Evolutionary conservation across 1,284 basidiomycete genomes (phyloP).

Genomic region (Gymnopus androsaceus): DNA sequence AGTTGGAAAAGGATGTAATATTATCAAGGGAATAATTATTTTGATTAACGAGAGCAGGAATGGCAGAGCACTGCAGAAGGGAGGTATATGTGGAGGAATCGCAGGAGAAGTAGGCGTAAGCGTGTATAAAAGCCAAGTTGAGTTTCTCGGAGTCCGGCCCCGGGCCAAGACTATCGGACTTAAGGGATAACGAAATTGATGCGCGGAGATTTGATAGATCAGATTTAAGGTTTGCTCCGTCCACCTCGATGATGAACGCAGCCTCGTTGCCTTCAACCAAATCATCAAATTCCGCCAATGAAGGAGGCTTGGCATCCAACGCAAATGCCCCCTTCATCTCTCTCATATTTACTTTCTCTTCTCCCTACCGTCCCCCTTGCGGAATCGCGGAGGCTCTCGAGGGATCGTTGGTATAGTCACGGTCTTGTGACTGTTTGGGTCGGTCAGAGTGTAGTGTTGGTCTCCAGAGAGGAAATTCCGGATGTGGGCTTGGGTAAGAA

Average conservation of each 20-base stretch:
- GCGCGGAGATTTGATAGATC: neutral
- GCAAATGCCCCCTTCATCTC: too few relatives aligned
- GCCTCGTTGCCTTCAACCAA: neutral
- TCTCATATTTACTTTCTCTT: neutral
- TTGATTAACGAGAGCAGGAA: neutral
- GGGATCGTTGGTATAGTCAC: conserved; percentile 10
- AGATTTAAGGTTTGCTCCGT: neutral
- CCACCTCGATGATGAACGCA: neutral
- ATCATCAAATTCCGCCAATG: neutral
- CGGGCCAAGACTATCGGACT: neutral
- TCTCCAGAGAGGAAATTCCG: neutral
- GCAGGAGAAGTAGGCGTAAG: neutral
- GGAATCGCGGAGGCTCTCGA: conserved; percentile 5
- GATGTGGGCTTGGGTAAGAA: conserved; percentile 25
- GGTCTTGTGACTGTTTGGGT: neutral
- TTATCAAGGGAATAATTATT: neutral
- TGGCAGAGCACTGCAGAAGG: neutral
- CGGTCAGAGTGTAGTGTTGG: neutral
- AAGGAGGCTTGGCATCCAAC: neutral
- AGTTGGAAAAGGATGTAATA: neutral
- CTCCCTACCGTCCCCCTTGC: neutral
- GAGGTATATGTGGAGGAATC: neutral
- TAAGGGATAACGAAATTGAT: neutral
- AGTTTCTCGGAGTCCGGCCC: neutral
- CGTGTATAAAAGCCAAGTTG: neutral